Evolutionary conservation across 2,329 filamentous ascomycete genomes (phyloP), one percentile per base, ranked within the genome.

Genomic region (Talaromyces sp.): DNA sequence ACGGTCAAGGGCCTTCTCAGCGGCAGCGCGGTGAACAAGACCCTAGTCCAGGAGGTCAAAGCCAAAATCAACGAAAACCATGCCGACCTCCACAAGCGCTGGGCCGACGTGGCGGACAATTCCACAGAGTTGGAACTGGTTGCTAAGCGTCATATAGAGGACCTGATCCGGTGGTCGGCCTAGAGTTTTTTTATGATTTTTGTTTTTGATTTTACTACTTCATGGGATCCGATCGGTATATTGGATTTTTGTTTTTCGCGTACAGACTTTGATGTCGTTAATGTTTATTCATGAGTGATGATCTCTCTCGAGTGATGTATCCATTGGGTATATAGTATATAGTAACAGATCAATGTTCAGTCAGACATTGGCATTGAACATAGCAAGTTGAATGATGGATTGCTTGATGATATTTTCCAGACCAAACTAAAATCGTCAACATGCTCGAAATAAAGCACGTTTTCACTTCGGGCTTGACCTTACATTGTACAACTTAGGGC

Each of bases 1-100:
- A 74, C 72, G 61, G 4, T 63, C 14, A 56, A 59, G 53, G 58
- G 57, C 47, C 47, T 56, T 44, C 30, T 63, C 34, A 16, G 47
- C 47, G 40, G 57, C 28, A 28, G n/a, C 23, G 33, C 31, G 7
- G 44, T 52, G 30, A 63, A 63, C 18, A 3, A 34, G 6, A 62
- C 61, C n/a, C 9, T 53, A 12, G 31, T 36, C 4, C 54, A 56
- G n/a, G 54, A 42, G 5, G 18, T 56, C 31, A 36, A 27, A 31
- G 31, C 16, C 54, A 42, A 36, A 28, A 23, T 56, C 54, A 18
- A 27, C n/a, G 27, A 53, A 30, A 53, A 53, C 50, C 50, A 53
- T 53, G 28, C 7, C 14, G 28, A 53, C 7, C 31, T 53, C 16
- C 50, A 51, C 44, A 33, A 52, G 27, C 53, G 54, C 14, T 44